phyloP scores from a whole-genome alignment of 1,284 basidiomycete species.

The Ceratobasidium sp. region DNA sequence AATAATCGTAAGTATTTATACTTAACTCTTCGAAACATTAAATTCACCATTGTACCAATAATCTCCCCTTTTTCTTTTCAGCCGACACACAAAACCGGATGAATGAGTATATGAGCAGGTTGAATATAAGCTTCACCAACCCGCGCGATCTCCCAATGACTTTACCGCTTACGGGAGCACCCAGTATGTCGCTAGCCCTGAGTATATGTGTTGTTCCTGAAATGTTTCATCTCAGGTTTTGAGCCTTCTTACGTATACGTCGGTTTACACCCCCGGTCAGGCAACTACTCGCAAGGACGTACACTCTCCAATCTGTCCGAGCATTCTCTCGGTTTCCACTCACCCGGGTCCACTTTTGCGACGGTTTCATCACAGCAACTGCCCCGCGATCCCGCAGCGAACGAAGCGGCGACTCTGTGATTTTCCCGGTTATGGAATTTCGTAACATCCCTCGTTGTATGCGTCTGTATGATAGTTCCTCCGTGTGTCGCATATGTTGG shows the following conservation, averaged over 20 bases:
- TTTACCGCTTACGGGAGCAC: neutral
- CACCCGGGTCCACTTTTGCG: neutral
- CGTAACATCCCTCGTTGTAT: too few species aligned
- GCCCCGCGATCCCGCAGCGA: neutral
- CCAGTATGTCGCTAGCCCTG: neutral
- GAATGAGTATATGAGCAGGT: neutral
- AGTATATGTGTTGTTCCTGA: neutral
- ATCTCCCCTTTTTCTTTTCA: neutral
- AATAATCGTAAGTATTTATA: neutral
- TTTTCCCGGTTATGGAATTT: too few species aligned
- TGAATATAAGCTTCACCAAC: neutral
- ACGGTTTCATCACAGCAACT: neutral
- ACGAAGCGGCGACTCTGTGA: neutral
- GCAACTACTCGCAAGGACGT: neutral
- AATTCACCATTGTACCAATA: neutral
- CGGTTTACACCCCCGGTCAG: neutral
- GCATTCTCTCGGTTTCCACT: neutral
- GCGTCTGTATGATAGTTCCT: too few species aligned
- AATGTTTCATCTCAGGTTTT: neutral
- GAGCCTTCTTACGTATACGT: neutral
- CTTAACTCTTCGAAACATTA: too few species aligned
- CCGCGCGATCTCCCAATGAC: neutral
- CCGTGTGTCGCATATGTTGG: too few species aligned
- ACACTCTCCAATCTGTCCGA: neutral
- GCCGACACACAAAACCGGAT: neutral